These are phyloP conservation scores for Monilinia vaccinii-corymbosi DNA, from an alignment of 2,329 filamentous ascomycete genomes.

Conservation along the genomic window DNA sequence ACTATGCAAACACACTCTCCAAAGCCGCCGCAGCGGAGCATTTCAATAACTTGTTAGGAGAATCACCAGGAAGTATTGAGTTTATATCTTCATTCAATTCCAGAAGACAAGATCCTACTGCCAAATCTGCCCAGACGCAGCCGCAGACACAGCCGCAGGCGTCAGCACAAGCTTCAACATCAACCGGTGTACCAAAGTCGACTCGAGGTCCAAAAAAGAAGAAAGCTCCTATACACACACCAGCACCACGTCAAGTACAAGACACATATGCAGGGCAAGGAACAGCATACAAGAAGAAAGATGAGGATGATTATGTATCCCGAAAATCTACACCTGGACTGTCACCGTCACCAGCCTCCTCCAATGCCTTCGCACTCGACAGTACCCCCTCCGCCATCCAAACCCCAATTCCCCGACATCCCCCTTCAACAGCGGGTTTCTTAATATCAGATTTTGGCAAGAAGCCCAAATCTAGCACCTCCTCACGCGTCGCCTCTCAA, in stretches of 20 bases:
- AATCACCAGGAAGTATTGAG: slow-evolving; percentile 65
- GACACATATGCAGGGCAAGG: slow-evolving; percentile 52
- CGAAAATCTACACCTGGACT: slow-evolving; percentile 33
- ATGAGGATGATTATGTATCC: slow-evolving; percentile 63
- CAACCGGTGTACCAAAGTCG: slow-evolving; percentile 37
- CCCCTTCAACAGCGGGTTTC: slow-evolving; percentile 59
- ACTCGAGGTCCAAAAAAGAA: slow-evolving; percentile 46
- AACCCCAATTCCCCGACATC: slow-evolving; percentile 33
- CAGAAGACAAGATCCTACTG: slow-evolving; percentile 39
- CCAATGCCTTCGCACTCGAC: slow-evolving; percentile 34
- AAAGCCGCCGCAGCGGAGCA: slow-evolving; percentile 73
- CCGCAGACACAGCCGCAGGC: neutral
- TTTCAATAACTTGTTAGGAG: slow-evolving; percentile 79
- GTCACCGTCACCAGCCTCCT: slow-evolving; percentile 23
- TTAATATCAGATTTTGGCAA: slow-evolving; percentile 71
- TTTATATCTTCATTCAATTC: slow-evolving; percentile 71
- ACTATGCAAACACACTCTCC: slow-evolving; percentile 69
- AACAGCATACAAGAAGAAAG: slow-evolving; percentile 64
- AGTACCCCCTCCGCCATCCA: slow-evolving; percentile 42
- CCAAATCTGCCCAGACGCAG: slow-evolving; percentile 8
- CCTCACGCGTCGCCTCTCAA: slow-evolving; percentile 37
- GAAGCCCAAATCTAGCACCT: slow-evolving; percentile 42
- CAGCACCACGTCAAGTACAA: slow-evolving; percentile 52
- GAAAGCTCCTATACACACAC: slow-evolving; percentile 53
- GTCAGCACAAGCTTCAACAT: slow-evolving; percentile 6